phyloP scores from a whole-genome alignment of 805 yeast species.

The Ogataea minuta region DNA sequence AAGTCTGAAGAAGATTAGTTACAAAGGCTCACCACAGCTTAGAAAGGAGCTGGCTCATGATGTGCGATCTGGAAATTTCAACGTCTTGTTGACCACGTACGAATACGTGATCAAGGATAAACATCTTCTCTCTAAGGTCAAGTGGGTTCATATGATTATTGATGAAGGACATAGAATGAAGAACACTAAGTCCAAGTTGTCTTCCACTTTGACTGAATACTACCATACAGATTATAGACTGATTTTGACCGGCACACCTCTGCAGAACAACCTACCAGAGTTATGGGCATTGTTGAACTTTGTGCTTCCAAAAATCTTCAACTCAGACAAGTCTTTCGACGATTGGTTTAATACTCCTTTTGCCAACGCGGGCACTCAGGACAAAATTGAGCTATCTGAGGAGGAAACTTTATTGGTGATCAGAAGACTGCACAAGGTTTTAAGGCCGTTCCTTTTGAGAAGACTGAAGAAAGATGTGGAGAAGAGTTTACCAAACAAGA shows the following conservation, averaged over 20 bases:
- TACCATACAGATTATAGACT: slow-evolving; percentile 75
- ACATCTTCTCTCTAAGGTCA: slow-evolving; percentile 62
- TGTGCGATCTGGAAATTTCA: slow-evolving; percentile 66
- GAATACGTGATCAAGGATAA: slow-evolving; percentile 80
- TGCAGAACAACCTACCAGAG: slow-evolving; percentile 82
- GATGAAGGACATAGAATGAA: slow-evolving; percentile 93
- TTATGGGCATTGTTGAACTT: slow-evolving; percentile 82
- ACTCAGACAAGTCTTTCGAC: slow-evolving; percentile 81
- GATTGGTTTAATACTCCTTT: slow-evolving; percentile 91
- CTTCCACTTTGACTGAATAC: slow-evolving; percentile 65
- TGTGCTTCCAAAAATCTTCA: slow-evolving; percentile 80
- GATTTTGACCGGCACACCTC: slow-evolving; percentile 85
- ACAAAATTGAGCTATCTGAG: slow-evolving; percentile 75
- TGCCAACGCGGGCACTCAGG: slow-evolving; percentile 81
- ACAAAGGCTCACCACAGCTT: slow-evolving; percentile 74
- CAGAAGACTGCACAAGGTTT: slow-evolving; percentile 81
- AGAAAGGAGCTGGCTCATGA: slow-evolving; percentile 65
- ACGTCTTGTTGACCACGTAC: slow-evolving; percentile 74
- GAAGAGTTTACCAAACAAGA: slow-evolving; percentile 80
- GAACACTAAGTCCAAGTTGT: slow-evolving; percentile 70
- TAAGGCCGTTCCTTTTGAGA: slow-evolving; percentile 80
- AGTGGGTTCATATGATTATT: slow-evolving; percentile 84
- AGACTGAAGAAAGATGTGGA: slow-evolving; percentile 86
- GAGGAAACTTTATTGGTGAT: slow-evolving; percentile 82
- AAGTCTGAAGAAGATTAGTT: slow-evolving; percentile 63